phyloP scores from a whole-genome alignment of 2,329 filamentous ascomycete species.

The Clonostachys solani region DNA sequence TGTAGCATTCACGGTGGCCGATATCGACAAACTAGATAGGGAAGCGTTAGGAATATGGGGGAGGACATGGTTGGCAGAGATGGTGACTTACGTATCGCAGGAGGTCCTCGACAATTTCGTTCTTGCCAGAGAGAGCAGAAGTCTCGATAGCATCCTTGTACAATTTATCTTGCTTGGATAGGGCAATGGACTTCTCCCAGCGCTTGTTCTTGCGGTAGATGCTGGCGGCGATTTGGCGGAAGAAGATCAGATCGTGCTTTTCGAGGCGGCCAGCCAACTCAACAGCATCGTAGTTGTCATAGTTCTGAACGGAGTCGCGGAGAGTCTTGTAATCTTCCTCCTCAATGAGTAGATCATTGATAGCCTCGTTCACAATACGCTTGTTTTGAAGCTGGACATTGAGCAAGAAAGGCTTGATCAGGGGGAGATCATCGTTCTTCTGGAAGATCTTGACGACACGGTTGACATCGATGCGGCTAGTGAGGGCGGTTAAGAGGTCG shows the following conservation, averaged over 20 bases:
- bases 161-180: conserved; percentile 98
- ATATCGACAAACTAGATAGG: conserved; percentile 86
- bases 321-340: conserved; percentile 99
- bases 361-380: conserved; percentile 94
- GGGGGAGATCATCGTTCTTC: conserved; percentile 94
- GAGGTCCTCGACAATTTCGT: conserved; percentile 90
- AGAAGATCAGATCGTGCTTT: conserved; percentile 98
- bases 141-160: conserved; percentile 99
- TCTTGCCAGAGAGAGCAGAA: conserved; percentile 84
- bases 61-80: not conserved
- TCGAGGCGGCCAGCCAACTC: conserved; percentile 89
- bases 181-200: conserved; percentile 97
- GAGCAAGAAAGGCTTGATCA: conserved; percentile 98
- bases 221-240: conserved; percentile 95
- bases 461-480: conserved; percentile 94
- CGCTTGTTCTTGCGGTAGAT: conserved; percentile 99
- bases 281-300: conserved; percentile 97
- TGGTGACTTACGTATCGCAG: conserved; percentile 83
- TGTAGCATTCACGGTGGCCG: conserved; percentile 97
- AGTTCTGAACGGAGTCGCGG: conserved; percentile 95
- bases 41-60: conserved; percentile 22
- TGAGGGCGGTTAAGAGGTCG: conserved; percentile 88
- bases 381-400: conserved; percentile 98
- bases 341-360: conserved; percentile 96
- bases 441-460: conserved; percentile 99